Conservation (phyloP, 176 grass and related monocot species). For the Cocos nucifera region DNA sequence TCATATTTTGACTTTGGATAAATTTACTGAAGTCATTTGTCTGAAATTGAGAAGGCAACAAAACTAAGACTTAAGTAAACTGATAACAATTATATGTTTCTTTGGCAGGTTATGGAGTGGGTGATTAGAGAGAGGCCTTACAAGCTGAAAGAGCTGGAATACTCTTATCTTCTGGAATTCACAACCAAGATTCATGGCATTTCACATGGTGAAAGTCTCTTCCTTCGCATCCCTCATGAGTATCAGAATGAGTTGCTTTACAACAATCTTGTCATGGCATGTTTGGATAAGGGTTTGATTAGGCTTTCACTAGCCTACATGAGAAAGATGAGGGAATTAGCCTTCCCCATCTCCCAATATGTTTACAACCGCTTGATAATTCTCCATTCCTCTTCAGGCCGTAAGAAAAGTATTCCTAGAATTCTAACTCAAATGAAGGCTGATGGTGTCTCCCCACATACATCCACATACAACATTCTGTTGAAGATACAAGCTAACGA, state of each 20-base stretch:
- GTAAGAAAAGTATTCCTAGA: constrained; percentile 62
- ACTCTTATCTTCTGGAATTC: constrained; percentile 86
- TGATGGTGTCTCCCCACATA: constrained; percentile 48
- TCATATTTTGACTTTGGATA: too few relatives aligned
- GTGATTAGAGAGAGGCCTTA: constrained; percentile 92
- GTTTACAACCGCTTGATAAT: constrained; percentile 86
- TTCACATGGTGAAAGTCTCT: constrained; percentile 65
- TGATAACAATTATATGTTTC: constrained; percentile 1
- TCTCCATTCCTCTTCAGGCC: constrained; percentile 62
- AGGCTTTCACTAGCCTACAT: constrained; percentile 84
- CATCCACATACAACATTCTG: constrained; percentile 85
- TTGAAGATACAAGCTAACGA: constrained; percentile 83
- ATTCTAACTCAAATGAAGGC: constrained; percentile 83
- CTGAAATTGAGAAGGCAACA: background rate
- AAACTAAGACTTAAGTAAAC: background rate
- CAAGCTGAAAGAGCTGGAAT: constrained; percentile 81
- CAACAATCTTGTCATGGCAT: constrained; percentile 82
- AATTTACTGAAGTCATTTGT: background rate
- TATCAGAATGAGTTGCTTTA: constrained; percentile 82
- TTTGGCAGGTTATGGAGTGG: constrained; percentile 81
- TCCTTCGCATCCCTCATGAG: constrained; percentile 52
- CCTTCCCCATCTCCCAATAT: constrained; percentile 48
- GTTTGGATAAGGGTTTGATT: constrained; percentile 55
- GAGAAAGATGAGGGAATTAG: constrained; percentile 86
- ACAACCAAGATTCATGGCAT: constrained; percentile 81